Evolutionary conservation across 805 yeast species (phyloP).

Genomic region (Saitoella complicata): DNA sequence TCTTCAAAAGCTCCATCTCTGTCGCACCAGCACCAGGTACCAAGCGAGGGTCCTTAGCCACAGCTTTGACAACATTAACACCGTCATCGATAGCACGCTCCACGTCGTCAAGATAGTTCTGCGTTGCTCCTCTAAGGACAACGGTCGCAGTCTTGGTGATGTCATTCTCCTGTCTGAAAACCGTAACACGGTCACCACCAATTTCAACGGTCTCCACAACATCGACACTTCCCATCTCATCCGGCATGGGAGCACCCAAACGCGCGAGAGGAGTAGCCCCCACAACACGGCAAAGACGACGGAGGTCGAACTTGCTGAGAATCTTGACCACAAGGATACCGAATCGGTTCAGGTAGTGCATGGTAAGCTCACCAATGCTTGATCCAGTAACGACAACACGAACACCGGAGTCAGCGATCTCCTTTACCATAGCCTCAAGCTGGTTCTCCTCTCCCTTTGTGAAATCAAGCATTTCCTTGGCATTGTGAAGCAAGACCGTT

Average conservation of each 20-base stretch:
- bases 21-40: constrained; percentile 95
- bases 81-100: constrained; percentile 98
- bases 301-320: constrained; percentile 82
- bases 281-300: constrained; percentile 88
- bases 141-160: constrained; percentile 78
- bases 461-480: constrained; percentile 91
- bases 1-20: constrained; percentile 72
- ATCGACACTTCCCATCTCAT: constrained; percentile 81
- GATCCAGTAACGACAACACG: constrained; percentile 89
- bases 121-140: constrained; percentile 90
- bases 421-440: constrained; percentile 69
- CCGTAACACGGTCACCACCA: constrained; percentile 94
- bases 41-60: constrained; percentile 63
- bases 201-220: constrained; percentile 81
- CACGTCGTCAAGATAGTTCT: constrained; percentile 79
- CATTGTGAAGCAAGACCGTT: constrained; percentile 87
- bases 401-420: constrained; percentile 69
- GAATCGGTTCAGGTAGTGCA: constrained; percentile 80
- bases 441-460: constrained; percentile 93
- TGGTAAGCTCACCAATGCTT: constrained; percentile 79
- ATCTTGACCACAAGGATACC: constrained; percentile 74
- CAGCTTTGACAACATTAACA: constrained; percentile 77
- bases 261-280: constrained; percentile 94
- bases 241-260: constrained; percentile 87
- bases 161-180: constrained; percentile 56